Base-by-base conservation (phyloP, 257 asterid genomes). In the Salvia hispanica region DNA sequence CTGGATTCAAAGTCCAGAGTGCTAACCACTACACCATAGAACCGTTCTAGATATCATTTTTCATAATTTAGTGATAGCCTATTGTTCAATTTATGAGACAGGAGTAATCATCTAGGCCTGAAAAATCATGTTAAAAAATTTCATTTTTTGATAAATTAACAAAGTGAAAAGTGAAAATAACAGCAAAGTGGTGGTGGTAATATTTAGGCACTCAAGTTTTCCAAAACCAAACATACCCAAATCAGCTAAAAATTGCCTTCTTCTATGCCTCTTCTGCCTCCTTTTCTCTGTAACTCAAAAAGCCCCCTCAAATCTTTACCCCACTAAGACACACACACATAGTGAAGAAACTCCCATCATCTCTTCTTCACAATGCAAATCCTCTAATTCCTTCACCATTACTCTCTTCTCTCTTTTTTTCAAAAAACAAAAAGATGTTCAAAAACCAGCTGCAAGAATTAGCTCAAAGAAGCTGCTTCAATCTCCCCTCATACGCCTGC, bases 1-100 rank as follows among this genome's bases (percentile, higher is more conserved):
- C 96, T 87, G 96, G 92, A 89, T 92, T 92, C 96, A 89, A 92
- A 89, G 91, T 89, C 90, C 95, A 89, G 95, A 92, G 95, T 89
- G 96, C 92, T 92, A 89, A 87, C 95, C 96, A 87, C 95, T 87
- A 92, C 95, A 89, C 89, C 95, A 87, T 81, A 16, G 14, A 48
- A 48, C 55, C 55, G 3, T 8, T 5, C 14, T 1, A 14, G 55
- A 48, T 2, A 6, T 0, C 0, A 2, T 5, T 0, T 7, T 46
- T 4, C 1, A 12, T 13, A 13, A 13, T 46, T 1, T 36, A 36
- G 2, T 21, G 2, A 21, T 2, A 21, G n/a, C n/a, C n/a, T n/a
- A n/a, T n/a, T 2, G 0, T 21, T 21, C 2, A 21, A 21, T 21
- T 21, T 21, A 21, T 21, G 25, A 21, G 25, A 21, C 2, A 21